A percentile compares a stretch with the other conserved stretches of the same genome.
These are phyloP conservation scores for Ustilago sp. DNA, from an alignment of 1,284 basidiomycete species.

Conservation along the genomic window DNA sequence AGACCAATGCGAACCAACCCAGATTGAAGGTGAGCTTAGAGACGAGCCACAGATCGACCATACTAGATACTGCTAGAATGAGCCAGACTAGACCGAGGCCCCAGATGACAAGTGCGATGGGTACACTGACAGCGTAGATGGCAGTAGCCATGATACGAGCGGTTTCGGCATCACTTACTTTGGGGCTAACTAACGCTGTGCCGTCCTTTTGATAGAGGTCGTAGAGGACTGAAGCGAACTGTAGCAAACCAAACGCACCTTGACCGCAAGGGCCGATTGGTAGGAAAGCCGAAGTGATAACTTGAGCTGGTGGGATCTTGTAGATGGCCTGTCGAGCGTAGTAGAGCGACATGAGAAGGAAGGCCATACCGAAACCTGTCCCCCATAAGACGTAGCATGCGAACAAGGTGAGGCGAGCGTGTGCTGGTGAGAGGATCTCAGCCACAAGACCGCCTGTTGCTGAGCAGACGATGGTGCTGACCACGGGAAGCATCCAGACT, in stretches of 20 bases:
- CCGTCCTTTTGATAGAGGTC: conserved; percentile 28
- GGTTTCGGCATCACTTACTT: conserved; percentile 21
- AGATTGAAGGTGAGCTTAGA: conserved; percentile 58
- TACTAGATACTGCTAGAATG: conserved; percentile 67
- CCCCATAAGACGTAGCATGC: conserved; percentile 72
- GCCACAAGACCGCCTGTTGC: conserved; percentile 77
- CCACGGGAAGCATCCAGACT: conserved; percentile 76
- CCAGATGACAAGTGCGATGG: conserved; percentile 71
- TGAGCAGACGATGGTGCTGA: conserved; percentile 78
- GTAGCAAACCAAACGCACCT: conserved; percentile 75
- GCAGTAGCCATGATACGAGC: conserved; percentile 53
- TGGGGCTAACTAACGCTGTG: conserved; percentile 19
- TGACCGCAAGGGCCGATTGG: conserved; percentile 75
- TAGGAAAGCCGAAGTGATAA: conserved; percentile 76
- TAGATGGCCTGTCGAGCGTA: conserved; percentile 73
- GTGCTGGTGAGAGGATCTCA: conserved; percentile 71
- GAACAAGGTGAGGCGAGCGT: conserved; percentile 74
- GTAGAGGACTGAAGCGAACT: conserved; percentile 68
- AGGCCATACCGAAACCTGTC: conserved; percentile 72
- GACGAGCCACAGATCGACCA: conserved; percentile 55
- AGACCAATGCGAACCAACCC: conserved; percentile 61
- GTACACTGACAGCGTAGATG: conserved; percentile 45
- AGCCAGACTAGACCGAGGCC: conserved; percentile 72
- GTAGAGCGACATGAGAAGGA: conserved; percentile 76
- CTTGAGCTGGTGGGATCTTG: conserved; percentile 71